Evolutionary conservation across 2,329 filamentous ascomycete species (phyloP).

Genomic region (Curvularia verruculosa): DNA sequence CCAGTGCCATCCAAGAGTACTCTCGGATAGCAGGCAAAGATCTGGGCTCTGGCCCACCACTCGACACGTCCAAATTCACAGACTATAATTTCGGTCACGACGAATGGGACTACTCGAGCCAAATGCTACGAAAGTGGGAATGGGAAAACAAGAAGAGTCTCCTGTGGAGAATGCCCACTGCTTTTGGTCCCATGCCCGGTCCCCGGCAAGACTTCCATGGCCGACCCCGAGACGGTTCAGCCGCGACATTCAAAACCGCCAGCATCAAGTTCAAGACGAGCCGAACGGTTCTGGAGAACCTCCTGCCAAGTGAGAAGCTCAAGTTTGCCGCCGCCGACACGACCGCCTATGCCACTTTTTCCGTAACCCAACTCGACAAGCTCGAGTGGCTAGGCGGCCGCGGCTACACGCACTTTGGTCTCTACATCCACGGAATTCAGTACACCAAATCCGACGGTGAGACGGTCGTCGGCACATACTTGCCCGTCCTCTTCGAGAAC

Average conservation of each 20-base stretch:
- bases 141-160: conserved; percentile 51
- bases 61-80: conserved; percentile 50
- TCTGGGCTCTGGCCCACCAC: conserved; percentile 42
- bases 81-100: conserved; percentile 65
- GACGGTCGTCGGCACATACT: conserved; percentile 58
- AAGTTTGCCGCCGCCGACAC: conserved; percentile 49
- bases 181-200: conserved; percentile 51
- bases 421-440: conserved; percentile 68
- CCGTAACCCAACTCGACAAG: conserved; percentile 49
- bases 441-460: conserved; percentile 60
- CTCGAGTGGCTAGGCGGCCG: conserved; percentile 67
- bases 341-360: conserved; percentile 48
- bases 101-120: conserved; percentile 61
- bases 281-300: conserved; percentile 49
- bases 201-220: conserved; percentile 45
- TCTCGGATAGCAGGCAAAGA: conserved; percentile 62
- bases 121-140: conserved; percentile 58
- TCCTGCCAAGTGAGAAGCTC: conserved; percentile 48
- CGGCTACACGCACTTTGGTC: conserved; percentile 64
- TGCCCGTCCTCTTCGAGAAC: conserved; percentile 65
- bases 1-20: conserved; percentile 63
- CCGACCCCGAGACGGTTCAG: conserved; percentile 24
- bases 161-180: conserved; percentile 53
- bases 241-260: conserved; percentile 46
- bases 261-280: conserved; percentile 52